Base-by-base conservation (phyloP, 2,329 filamentous ascomycete genomes). In the Tolypocladium tropicale region DNA sequence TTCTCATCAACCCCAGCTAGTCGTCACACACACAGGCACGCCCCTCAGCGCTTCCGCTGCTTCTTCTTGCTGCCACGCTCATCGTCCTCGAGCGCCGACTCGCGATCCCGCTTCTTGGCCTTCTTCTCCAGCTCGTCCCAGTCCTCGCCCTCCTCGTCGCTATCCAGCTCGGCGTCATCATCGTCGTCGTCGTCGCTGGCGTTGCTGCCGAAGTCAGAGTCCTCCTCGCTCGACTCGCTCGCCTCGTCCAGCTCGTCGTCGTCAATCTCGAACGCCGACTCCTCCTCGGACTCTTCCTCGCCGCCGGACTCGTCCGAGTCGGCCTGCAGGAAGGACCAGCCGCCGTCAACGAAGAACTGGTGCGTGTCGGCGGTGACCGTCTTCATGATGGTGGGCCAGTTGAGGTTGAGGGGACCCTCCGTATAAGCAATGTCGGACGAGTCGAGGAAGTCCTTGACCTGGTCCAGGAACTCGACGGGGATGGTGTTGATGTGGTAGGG, bases 341-440 rank as follows among this genome's bases (percentile, higher is more conserved):
- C 94, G 34, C 95, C 94, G 61, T 97, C 93, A 4, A 81, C 83
- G 72, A 96, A 99, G 83, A 99, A 99, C 64, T 88, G 84, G 69
- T 99, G 93, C 2, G 94, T 90, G 68, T 99, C 92, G 37, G 88
- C 86, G 23, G 89, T 93, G 30, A 99, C 92, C 0, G 94, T 99
- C 80, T 99, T 99, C 91, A 99, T 99, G 68, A 99, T 99, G 18
- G 92, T 96, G 12, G 89, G 88, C 94, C 94, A 99, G 79, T 97
- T 97, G 56, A 99, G 80, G 76, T 99, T 99, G 63, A 99, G 84
- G 1, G 93, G 94, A 56, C 94, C 94, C 72, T 99, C 95, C 14
- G 85, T 89, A 76, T 86, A 97, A 21, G 94, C 86, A 67, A 99
- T 95, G 67, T 99, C 93, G 52, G 94, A 92, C 1, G 88, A 92